Evolutionary conservation across 768 basidiomycete species (phyloP).

Genomic region (Phaeotremella fagi): DNA sequence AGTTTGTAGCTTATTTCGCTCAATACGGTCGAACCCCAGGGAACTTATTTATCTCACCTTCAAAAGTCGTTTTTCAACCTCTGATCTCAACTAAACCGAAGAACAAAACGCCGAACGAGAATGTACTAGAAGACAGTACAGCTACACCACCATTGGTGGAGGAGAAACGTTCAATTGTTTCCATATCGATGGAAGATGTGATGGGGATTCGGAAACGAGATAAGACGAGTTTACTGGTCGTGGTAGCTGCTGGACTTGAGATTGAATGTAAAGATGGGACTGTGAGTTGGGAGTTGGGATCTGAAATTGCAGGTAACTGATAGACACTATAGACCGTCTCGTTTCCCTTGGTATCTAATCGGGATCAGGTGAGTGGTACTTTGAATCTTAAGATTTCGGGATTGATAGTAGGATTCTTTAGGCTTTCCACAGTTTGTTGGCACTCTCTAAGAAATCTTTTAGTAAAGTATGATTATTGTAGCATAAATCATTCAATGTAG

Average conservation of each 20-base stretch:
- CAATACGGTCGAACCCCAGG: constrained; percentile 7
- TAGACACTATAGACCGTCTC: constrained; percentile 4
- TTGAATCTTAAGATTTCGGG: not conserved
- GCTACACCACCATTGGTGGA: not conserved
- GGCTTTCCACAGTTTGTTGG: not conserved
- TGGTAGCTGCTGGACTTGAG: constrained; percentile 16
- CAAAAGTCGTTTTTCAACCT: constrained; percentile 1
- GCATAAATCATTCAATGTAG: not conserved
- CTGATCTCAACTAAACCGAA: not conserved
- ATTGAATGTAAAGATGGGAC: constrained; percentile 12
- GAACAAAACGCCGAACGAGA: not conserved
- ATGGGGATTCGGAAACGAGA: constrained; percentile 15
- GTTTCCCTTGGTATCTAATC: constrained; percentile 10
- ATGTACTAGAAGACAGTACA: not conserved
- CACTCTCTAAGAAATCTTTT: not conserved
- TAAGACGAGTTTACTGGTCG: constrained; percentile 12
- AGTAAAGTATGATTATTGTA: not conserved
- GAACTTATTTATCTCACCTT: constrained; percentile 3
- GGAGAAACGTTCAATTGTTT: no score
- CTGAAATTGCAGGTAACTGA: no score
- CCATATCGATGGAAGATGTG: constrained; percentile 10
- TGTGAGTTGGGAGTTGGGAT: constrained; percentile 8
- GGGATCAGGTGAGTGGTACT: constrained; percentile 10
- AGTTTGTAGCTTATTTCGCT: constrained; percentile 6
- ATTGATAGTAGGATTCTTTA: not conserved